Base-by-base conservation (phyloP, 495 filamentous ascomycete species). In the Lasiosphaeria hispida region DNA sequence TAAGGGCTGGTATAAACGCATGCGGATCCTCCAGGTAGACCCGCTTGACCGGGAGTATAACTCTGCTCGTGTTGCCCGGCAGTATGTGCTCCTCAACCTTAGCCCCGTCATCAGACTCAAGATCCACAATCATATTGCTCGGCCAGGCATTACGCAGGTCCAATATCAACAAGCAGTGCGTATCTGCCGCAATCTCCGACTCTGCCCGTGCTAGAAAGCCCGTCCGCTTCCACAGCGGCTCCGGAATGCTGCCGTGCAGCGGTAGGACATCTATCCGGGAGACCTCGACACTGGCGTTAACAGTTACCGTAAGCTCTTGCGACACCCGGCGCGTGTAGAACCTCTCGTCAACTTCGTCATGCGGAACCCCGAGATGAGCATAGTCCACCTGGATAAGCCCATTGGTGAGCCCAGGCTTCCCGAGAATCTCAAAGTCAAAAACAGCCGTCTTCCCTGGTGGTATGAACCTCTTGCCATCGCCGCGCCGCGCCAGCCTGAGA, bases 131-230 rank as follows among this genome's bases (percentile, higher is more conserved):
- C 55, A 97, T 80, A 4, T 86, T 83, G 58, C 81, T 86, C 11
- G 91, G 88, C 91, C 91, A 96, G 18, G 86, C 83, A 64, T 97
- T 97, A 41, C 90, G 85, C 34, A 96, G 78, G 68, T 97, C 93
- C 14, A 97, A 72, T 6, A 95, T 65, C 13, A 96, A 74, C 40
- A 96, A 77, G 65, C 90, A 95, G 66, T 93, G 85, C 23, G 90
- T 80, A 48, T 84, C 80, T 10, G 77, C 57, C 23, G 68, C 67
- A 30, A 69, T 47, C 17, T 58, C 55, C 7, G 62, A 55, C 14
- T 69, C 65, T 23, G 69, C 61, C 1, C 66, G 63, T 36, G 48
- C 8, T 62, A 64, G 3, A 55, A 52, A 10, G 10, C 63, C 61
- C 13, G 68, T 58, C n/a, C 69, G 65, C 42, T 61, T 55, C 79